These are phyloP conservation scores for Malassezia arunalokei DNA, from an alignment of 1,284 basidiomycete species.

Conservation along the genomic window DNA sequence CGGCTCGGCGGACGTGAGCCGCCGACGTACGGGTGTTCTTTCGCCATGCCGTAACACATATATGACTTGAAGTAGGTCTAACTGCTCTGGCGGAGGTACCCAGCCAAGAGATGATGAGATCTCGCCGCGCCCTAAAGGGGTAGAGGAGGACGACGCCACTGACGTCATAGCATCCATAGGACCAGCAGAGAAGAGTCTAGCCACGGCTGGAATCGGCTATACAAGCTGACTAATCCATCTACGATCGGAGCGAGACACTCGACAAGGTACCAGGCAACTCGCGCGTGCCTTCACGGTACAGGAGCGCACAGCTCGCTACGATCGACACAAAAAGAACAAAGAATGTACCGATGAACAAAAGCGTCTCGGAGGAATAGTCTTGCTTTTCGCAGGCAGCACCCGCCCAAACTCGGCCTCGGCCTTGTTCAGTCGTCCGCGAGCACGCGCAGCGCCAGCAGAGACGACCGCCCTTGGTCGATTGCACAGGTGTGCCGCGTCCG, in stretches of 20 bases:
- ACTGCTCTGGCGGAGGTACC: slow-evolving; percentile 23
- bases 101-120: slow-evolving; percentile 23
- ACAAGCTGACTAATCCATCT: background rate
- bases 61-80: slow-evolving; percentile 34
- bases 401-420: slow-evolving; percentile 25
- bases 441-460: slow-evolving; percentile 38
- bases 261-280: slow-evolving; percentile 34
- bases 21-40: slow-evolving; percentile 36
- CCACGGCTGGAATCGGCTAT: background rate
- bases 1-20: slow-evolving; percentile 24
- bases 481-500: slow-evolving; percentile 27
- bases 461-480: slow-evolving; percentile 26
- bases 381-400: slow-evolving; percentile 41
- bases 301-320: slow-evolving; percentile 22
- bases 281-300: slow-evolving; percentile 22
- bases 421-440: slow-evolving; percentile 13
- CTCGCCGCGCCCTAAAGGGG: slow-evolving; percentile 19
- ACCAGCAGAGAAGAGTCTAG: background rate
- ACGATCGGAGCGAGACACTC: slow-evolving; percentile 20
- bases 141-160: too few species aligned
- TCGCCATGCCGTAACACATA: slow-evolving; percentile 42
- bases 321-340: slow-evolving; percentile 22
- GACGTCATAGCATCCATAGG: too few species aligned
- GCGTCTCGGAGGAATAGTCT: slow-evolving; percentile 29
- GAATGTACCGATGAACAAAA: slow-evolving; percentile 26